Percentiles rank a stretch among this genome's conserved stretches.
phyloP scores from a whole-genome alignment of 768 basidiomycete genomes.

The Boletus patriciae region DNA sequence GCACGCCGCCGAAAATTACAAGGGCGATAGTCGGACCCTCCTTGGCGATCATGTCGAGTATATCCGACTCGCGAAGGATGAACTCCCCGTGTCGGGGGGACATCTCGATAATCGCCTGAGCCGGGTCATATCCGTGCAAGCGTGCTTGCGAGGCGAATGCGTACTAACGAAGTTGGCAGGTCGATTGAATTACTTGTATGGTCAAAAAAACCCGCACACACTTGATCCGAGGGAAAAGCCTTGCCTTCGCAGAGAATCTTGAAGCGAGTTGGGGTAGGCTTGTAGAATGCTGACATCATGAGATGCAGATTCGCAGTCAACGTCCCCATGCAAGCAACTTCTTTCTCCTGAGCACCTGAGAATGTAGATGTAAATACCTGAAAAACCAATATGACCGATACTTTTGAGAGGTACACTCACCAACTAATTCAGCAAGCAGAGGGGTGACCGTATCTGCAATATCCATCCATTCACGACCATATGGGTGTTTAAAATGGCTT shows the following conservation, averaged over 20 bases:
- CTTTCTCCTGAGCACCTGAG: slow-evolving; percentile 79
- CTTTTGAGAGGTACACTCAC: slow-evolving; percentile 43
- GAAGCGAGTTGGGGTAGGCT: slow-evolving; percentile 77
- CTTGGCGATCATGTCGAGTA: slow-evolving; percentile 68
- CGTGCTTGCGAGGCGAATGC: slow-evolving; percentile 91
- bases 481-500: slow-evolving; percentile 91
- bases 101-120: slow-evolving; percentile 73
- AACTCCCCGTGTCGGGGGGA: slow-evolving; percentile 82
- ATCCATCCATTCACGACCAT: slow-evolving; percentile 77
- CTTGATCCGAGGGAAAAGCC: slow-evolving; percentile 97
- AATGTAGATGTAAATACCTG: slow-evolving; percentile 22
- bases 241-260: slow-evolving; percentile 94
- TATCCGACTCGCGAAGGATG: slow-evolving; percentile 85
- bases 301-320: slow-evolving; percentile 95
- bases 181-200: slow-evolving; percentile 14
- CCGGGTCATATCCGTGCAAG: slow-evolving; percentile 75
- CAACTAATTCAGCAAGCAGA: slow-evolving; percentile 78
- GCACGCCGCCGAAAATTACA: slow-evolving; percentile 90
- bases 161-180: slow-evolving; percentile 55
- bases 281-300: slow-evolving; percentile 93
- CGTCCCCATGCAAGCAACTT: slow-evolving; percentile 95
- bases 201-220: slow-evolving; percentile 35
- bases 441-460: slow-evolving; percentile 72
- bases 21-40: slow-evolving; percentile 81
- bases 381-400: slow-evolving; percentile 1